These are phyloP conservation scores for Chimonanthus salicifolius DNA, from an alignment of 164 flowering plant species.

Conservation along the genomic window DNA sequence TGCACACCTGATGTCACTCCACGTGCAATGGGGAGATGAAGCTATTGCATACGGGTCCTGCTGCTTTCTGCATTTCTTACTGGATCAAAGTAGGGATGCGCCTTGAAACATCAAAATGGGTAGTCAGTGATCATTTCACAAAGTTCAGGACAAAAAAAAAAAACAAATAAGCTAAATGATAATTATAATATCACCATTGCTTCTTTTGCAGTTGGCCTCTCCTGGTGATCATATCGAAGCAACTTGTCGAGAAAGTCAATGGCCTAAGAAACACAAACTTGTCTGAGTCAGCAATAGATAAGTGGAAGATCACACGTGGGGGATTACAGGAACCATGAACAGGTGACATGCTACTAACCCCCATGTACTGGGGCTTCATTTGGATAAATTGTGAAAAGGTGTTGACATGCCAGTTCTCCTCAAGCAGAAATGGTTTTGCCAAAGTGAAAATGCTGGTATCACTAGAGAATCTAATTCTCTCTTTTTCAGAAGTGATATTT, in stretches of 20 bases:
- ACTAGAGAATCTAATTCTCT: too few species aligned
- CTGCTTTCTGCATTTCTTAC: constrained; percentile 82
- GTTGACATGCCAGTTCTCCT: too few species aligned
- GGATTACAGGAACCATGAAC: too few species aligned
- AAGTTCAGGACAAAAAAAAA: not conserved
- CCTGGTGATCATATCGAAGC: constrained; percentile 97
- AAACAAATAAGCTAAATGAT: too few species aligned
- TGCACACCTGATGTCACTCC: not conserved
- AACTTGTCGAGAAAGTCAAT: constrained; percentile 90
- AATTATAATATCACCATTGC: constrained; percentile 69
- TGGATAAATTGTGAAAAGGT: too few species aligned
- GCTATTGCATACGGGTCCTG: constrained; percentile 44
- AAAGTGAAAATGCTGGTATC: too few species aligned
- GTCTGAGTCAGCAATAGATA: too few species aligned
- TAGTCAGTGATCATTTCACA: not conserved
- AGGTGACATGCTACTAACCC: too few species aligned
- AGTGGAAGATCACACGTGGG: too few species aligned
- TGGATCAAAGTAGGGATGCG: constrained; percentile 84
- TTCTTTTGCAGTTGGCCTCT: constrained; percentile 96
- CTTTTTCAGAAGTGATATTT: too few species aligned
- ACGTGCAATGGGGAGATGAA: not conserved
- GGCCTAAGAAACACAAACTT: constrained; percentile 38
- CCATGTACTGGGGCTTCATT: too few species aligned
- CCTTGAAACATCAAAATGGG: constrained; percentile 38
- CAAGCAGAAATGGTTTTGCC: too few species aligned